Conservation (phyloP, 257 asterid genomes). For the Ocimum tenuiflorum region DNA sequence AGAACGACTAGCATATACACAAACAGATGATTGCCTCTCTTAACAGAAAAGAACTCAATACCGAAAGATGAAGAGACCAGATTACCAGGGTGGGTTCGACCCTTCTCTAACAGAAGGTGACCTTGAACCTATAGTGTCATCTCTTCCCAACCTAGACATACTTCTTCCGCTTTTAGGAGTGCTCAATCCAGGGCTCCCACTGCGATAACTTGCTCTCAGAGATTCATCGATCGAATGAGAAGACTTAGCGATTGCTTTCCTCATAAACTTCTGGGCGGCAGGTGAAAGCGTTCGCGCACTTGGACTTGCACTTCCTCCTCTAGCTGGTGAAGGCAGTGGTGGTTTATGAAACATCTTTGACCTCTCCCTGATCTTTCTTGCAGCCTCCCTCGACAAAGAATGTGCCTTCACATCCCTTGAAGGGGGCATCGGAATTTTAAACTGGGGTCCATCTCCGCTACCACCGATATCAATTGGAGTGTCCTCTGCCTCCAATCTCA, state of each 20-base stretch:
- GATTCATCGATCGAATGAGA: conserved; percentile 75
- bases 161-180: conserved; percentile 91
- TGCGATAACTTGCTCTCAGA: conserved; percentile 87
- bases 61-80: neutral
- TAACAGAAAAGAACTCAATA: conserved; percentile 11
- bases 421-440: conserved; percentile 80
- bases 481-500: conserved; percentile 87
- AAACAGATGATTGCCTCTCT: conserved; percentile 14
- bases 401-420: conserved; percentile 83
- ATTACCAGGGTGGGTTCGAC: conserved; percentile 66
- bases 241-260: conserved; percentile 80
- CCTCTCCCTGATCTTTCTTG: conserved; percentile 78
- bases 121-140: conserved; percentile 42
- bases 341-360: conserved; percentile 89
- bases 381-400: conserved; percentile 87
- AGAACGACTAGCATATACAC: conserved; percentile 9
- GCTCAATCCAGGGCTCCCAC: conserved; percentile 64
- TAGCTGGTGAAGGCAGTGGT: conserved; percentile 76
- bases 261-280: conserved; percentile 92
- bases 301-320: conserved; percentile 95
- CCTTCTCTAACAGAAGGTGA: conserved; percentile 71
- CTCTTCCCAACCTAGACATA: conserved; percentile 77
- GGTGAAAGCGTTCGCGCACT: conserved; percentile 49
- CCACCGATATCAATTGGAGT: conserved; percentile 93
- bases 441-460: conserved; percentile 74